phyloP scores from a whole-genome alignment of 208 protist genomes.

The Trypanosoma congolense region DNA sequence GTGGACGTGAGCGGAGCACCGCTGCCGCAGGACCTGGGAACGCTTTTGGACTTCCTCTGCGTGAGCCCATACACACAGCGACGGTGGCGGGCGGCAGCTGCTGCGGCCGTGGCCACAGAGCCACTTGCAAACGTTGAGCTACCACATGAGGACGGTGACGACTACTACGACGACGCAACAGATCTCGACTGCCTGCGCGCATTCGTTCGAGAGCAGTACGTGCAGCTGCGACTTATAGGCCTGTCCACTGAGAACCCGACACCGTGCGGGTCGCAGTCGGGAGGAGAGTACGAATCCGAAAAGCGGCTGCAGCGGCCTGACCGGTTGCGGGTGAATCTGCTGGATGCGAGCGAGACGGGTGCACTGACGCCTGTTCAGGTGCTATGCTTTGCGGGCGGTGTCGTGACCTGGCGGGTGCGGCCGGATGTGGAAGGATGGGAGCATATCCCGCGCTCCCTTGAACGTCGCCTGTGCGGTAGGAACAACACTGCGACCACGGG shows the following conservation, averaged over 20 bases:
- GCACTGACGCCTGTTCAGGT: constrained; percentile 4
- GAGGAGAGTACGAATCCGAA: neutral
- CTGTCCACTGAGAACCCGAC: neutral
- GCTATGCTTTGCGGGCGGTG: constrained; percentile 14
- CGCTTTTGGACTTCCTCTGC: constrained; percentile 5
- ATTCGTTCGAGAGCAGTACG: constrained; percentile 16
- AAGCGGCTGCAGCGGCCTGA: neutral
- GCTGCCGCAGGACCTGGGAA: constrained; percentile 5
- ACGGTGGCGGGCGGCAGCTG: constrained; percentile 10
- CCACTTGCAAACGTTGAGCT: neutral
- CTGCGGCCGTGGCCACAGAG: neutral
- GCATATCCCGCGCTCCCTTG: neutral
- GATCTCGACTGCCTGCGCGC: constrained; percentile 10
- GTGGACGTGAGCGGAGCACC: constrained; percentile 14
- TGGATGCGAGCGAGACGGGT: constrained; percentile 1
- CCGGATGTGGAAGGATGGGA: constrained; percentile 14
- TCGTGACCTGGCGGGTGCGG: constrained; percentile 14
- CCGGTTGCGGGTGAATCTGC: neutral
- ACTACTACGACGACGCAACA: neutral
- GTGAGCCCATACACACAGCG: constrained; percentile 5
- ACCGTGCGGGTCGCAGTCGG: no score
- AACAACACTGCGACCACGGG: neutral
- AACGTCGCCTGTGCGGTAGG: neutral
- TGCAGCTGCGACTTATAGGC: constrained; percentile 11
- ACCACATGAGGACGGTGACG: neutral